These are phyloP conservation scores for Calycina marina DNA, from an alignment of 2,329 filamentous ascomycete genomes.

Conservation along the genomic window DNA sequence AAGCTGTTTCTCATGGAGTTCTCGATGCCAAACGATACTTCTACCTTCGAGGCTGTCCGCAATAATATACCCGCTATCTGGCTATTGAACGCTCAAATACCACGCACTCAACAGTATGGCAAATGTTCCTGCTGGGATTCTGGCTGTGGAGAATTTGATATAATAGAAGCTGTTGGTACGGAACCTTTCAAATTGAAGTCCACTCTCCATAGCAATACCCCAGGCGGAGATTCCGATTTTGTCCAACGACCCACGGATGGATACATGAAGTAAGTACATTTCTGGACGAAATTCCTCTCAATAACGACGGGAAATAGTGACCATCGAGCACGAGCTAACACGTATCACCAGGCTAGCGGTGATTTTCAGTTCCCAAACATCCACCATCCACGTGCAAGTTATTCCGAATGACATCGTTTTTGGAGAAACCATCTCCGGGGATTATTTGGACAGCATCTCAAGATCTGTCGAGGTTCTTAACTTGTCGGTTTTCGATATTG, in stretches of 20 bases:
- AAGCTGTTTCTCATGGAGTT: constrained; percentile 66
- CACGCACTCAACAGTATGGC: constrained; percentile 55
- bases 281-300: no score
- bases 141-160: constrained; percentile 62
- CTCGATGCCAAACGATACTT: constrained; percentile 50
- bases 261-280: no score
- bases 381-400: constrained; percentile 38
- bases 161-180: constrained; percentile 54
- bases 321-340: no score
- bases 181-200: constrained; percentile 55
- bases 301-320: no score
- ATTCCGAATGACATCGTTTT: constrained; percentile 25
- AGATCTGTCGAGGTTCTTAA: no score
- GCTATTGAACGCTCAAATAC: constrained; percentile 61
- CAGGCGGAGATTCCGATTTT: constrained; percentile 56
- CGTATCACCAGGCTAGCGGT: no score
- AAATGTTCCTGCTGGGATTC: constrained; percentile 59
- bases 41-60: constrained; percentile 31
- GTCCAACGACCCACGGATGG: constrained; percentile 47
- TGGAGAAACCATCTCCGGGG: no score
- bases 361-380: constrained; percentile 38
- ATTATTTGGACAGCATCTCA: no score
- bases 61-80: constrained; percentile 62
- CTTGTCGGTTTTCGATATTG: no score
- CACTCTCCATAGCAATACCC: constrained; percentile 49